These are phyloP conservation scores for Hymenoscyphus linearis DNA, from an alignment of 2,329 filamentous ascomycete species.

Conservation along the genomic window DNA sequence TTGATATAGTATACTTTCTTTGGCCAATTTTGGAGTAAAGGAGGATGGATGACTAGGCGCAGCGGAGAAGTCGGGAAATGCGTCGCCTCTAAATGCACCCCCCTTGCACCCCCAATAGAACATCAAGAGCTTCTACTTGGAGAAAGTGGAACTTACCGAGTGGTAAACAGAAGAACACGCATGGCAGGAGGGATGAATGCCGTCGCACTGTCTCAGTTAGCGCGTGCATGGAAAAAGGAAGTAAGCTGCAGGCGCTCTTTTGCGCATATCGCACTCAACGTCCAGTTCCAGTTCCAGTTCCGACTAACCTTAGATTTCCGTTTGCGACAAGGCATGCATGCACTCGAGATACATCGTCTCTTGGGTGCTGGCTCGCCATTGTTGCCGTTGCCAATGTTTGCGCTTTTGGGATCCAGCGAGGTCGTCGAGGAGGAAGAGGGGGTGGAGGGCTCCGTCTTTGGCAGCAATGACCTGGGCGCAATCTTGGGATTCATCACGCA, in stretches of 20 bases:
- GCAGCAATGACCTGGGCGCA: not conserved
- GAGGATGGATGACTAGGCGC: too few relatives aligned
- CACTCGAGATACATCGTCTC: conserved; percentile 3
- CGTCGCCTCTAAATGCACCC: too few relatives aligned
- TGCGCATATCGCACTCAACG: not conserved
- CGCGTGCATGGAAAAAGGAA: not conserved
- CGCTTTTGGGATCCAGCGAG: not conserved
- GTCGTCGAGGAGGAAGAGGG: not conserved
- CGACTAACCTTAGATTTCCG: conserved; percentile 21
- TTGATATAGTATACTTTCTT: too few relatives aligned
- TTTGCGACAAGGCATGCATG: conserved; percentile 23
- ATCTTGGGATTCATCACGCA: not conserved
- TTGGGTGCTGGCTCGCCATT: not conserved
- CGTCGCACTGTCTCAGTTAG: conserved; percentile 40
- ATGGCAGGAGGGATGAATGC: conserved; percentile 42
- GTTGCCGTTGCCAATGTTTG: not conserved
- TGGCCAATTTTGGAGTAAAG: too few relatives aligned
- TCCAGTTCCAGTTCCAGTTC: too few relatives aligned
- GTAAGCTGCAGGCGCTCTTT: not conserved
- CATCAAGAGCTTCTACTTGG: too few relatives aligned
- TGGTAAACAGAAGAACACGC: conserved; percentile 46
- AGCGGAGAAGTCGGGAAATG: too few relatives aligned
- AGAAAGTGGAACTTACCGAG: conserved; percentile 30
- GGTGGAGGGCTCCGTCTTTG: not conserved
- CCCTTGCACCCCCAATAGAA: too few relatives aligned